phyloP scores from a whole-genome alignment of 2,329 filamentous ascomycete species.

The Stemphylium lycopersici region DNA sequence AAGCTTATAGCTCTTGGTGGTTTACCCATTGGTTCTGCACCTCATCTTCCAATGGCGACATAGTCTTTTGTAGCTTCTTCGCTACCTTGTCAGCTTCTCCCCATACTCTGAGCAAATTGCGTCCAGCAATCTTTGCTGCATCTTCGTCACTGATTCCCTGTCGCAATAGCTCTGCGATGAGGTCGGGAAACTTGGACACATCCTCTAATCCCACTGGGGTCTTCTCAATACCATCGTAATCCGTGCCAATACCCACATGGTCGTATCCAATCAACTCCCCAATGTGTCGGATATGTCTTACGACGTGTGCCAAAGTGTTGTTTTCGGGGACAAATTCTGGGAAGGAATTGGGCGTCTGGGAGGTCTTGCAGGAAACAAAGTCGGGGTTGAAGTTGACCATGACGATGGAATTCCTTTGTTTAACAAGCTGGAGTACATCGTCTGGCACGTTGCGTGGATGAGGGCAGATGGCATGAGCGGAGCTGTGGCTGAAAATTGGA shows the following conservation, averaged over 20 bases:
- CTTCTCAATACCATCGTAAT: slow-evolving; percentile 78
- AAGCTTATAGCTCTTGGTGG: not conserved
- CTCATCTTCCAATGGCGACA: slow-evolving; percentile 54
- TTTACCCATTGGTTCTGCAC: slow-evolving; percentile 34
- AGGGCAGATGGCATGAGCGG: slow-evolving; percentile 78
- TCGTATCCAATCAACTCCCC: slow-evolving; percentile 83
- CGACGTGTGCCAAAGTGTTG: slow-evolving; percentile 77
- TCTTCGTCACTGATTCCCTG: slow-evolving; percentile 77
- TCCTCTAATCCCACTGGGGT: slow-evolving; percentile 81
- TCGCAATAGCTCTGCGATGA: slow-evolving; percentile 76
- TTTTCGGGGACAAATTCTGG: slow-evolving; percentile 71
- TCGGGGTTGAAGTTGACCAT: slow-evolving; percentile 90
- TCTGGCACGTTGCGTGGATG: slow-evolving; percentile 92
- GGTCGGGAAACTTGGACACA: slow-evolving; percentile 79
- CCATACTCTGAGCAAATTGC: slow-evolving; percentile 87
- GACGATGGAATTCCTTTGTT: slow-evolving; percentile 73
- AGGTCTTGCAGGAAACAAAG: slow-evolving; percentile 77
- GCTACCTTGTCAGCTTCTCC: slow-evolving; percentile 76
- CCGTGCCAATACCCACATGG: slow-evolving; percentile 85
- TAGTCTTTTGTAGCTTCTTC: slow-evolving; percentile 63
- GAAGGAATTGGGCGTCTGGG: slow-evolving; percentile 65
- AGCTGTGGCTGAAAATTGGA: slow-evolving; percentile 88
- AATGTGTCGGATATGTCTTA: slow-evolving; percentile 80
- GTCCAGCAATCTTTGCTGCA: slow-evolving; percentile 75
- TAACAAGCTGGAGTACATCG: slow-evolving; percentile 77